Evolutionary conservation across 2,329 filamentous ascomycete genomes (phyloP).

Genomic region (Sclerotinia subarctica): DNA sequence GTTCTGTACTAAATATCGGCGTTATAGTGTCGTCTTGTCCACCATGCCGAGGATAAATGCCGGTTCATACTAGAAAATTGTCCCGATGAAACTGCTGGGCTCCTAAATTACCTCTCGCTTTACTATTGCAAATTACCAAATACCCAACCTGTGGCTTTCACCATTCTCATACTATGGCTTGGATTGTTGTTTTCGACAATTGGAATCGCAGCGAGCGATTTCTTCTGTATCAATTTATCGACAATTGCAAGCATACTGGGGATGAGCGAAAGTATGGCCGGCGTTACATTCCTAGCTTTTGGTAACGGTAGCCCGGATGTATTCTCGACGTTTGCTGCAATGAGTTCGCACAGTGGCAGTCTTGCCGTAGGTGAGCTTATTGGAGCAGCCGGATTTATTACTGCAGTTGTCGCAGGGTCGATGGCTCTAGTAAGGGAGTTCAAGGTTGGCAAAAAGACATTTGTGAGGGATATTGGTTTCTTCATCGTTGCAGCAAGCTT

Average conservation of each 20-base stretch:
- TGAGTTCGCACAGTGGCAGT: slow-evolving; percentile 95
- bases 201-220: slow-evolving; percentile 95
- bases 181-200: slow-evolving; percentile 92
- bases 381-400: slow-evolving; percentile 93
- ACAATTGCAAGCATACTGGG: slow-evolving; percentile 87
- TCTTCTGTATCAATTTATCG: slow-evolving; percentile 94
- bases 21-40: slow-evolving; percentile 71
- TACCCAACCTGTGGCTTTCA: slow-evolving; percentile 73
- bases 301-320: slow-evolving; percentile 98
- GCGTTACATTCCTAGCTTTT: slow-evolving; percentile 94
- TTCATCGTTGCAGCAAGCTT: slow-evolving; percentile 86
- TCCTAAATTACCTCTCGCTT: slow-evolving; percentile 81
- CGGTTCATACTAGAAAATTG: slow-evolving; percentile 81
- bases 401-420: slow-evolving; percentile 89
- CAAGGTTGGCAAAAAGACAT: slow-evolving; percentile 82
- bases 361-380: slow-evolving; percentile 94
- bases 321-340: slow-evolving; percentile 97
- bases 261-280: slow-evolving; percentile 92
- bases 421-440: slow-evolving; percentile 98
- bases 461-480: slow-evolving; percentile 87
- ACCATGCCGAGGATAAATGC: slow-evolving; percentile 76
- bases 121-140: slow-evolving; percentile 80
- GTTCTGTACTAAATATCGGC: slow-evolving; percentile 11
- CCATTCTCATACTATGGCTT: slow-evolving; percentile 76
- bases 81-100: slow-evolving; percentile 81